Evolutionary conservation across 768 basidiomycete species (phyloP).

Genomic region (Rubroboletus satanas): DNA sequence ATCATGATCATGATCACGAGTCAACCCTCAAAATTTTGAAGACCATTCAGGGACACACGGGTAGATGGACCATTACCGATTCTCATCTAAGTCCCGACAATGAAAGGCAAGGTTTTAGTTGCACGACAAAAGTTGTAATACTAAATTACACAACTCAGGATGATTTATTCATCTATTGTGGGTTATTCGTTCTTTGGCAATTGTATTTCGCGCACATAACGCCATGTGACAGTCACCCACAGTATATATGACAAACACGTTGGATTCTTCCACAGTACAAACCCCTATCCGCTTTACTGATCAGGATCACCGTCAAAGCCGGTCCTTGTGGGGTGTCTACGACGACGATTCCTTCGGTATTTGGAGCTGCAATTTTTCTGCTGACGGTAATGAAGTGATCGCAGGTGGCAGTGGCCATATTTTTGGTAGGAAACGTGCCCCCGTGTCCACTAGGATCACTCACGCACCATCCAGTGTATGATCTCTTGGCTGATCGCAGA

Average conservation of each 20-base stretch:
- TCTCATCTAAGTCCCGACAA: conserved; percentile 88
- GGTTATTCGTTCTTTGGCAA: background rate
- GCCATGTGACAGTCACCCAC: conserved; percentile 53
- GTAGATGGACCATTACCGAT: conserved; percentile 94
- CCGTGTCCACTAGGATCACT: background rate
- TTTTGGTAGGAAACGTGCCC: conserved; percentile 47
- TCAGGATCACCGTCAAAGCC: conserved; percentile 35
- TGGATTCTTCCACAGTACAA: conserved; percentile 58
- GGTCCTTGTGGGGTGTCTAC: conserved; percentile 30
- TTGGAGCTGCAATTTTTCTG: conserved; percentile 94
- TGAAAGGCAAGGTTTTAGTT: conserved; percentile 52
- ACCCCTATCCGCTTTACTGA: conserved; percentile 60
- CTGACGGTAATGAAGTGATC: conserved; percentile 92
- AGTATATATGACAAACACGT: conserved; percentile 70
- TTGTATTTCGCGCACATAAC: conserved; percentile 1
- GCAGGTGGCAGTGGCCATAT: conserved; percentile 86
- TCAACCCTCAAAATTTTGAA: conserved; percentile 51
- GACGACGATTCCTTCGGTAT: conserved; percentile 62
- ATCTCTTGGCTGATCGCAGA: conserved; percentile 73
- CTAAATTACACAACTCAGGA: conserved; percentile 41
- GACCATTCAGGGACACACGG: conserved; percentile 70
- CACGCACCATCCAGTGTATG: conserved; percentile 63
- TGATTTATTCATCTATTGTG: conserved; percentile 92
- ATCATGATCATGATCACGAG: conserved; percentile 40
- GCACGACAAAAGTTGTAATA: conserved; percentile 44